Conservation (phyloP, 2,329 filamentous ascomycete genomes). For the Penicillium sp. region DNA sequence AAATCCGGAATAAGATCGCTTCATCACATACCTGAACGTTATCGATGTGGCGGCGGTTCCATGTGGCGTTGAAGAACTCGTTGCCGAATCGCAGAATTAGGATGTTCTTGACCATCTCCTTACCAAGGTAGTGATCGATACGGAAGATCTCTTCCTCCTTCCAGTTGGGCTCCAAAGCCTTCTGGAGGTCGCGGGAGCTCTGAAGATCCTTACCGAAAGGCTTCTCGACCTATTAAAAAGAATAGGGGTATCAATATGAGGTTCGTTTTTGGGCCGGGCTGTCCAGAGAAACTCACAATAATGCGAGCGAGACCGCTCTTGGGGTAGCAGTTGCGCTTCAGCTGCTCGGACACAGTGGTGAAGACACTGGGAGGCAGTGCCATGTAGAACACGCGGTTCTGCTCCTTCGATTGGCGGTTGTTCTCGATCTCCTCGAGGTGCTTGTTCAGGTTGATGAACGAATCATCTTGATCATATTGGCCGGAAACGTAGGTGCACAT, state of each 20-base stretch:
- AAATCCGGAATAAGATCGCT: background rate
- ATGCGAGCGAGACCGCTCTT: conserved; percentile 86
- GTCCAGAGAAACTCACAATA: conserved; percentile 64
- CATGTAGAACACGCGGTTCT: conserved; percentile 98
- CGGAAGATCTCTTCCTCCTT: conserved; percentile 98
- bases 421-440: conserved; percentile 85
- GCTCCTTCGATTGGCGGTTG: conserved; percentile 67
- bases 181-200: conserved; percentile 91
- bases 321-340: conserved; percentile 97
- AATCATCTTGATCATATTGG: conserved; percentile 96
- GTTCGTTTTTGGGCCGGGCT: background rate
- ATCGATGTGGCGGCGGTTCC: conserved; percentile 99
- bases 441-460: conserved; percentile 80
- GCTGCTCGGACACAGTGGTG: conserved; percentile 92
- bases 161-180: conserved; percentile 95
- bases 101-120: conserved; percentile 99
- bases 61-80: conserved; percentile 96
- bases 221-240: conserved; percentile 77
- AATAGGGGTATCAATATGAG: conserved; percentile 21
- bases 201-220: conserved; percentile 96
- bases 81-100: conserved; percentile 97
- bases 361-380: conserved; percentile 96
- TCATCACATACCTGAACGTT: conserved; percentile 71
- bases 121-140: conserved; percentile 98
- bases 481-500: conserved; percentile 94